Conservation (phyloP, 495 filamentous ascomycete genomes). For the Lineolata rhizophorae region DNA sequence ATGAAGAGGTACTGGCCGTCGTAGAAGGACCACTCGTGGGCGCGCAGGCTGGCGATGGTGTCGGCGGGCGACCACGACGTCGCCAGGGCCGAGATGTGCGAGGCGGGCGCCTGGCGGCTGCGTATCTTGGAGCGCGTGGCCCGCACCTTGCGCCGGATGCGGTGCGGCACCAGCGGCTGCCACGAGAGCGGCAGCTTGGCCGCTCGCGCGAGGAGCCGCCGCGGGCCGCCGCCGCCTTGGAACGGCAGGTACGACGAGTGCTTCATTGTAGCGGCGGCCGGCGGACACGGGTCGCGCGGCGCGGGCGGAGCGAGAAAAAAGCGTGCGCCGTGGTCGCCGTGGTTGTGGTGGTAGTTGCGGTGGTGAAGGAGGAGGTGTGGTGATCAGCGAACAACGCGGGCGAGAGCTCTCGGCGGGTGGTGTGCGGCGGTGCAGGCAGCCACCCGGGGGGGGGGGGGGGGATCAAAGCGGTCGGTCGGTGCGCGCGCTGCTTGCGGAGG, state of each 20-base stretch:
- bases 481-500: no score
- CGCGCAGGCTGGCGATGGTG: constrained; percentile 46
- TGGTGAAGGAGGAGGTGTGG: no score
- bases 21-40: constrained; percentile 62
- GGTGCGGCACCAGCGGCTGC: constrained; percentile 40
- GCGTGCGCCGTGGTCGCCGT: no score
- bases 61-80: constrained; percentile 60
- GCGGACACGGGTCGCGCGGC: no score
- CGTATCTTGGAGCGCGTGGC: constrained; percentile 41
- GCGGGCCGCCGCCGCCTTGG: constrained; percentile 9
- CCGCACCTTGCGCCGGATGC: constrained; percentile 45
- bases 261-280: no score
- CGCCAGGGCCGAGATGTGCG: constrained; percentile 51
- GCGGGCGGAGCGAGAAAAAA: no score
- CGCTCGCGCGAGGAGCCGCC: constrained; percentile 10
- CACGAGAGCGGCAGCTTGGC: constrained; percentile 16
- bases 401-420: no score
- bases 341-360: no score
- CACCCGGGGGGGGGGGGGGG: no score
- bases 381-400: no score
- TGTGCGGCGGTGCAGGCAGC: no score
- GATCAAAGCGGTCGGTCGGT: no score
- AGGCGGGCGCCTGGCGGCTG: constrained; percentile 44
- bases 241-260: constrained; percentile 10
- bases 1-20: constrained; percentile 71